Evolutionary conservation across 2,329 filamentous ascomycete genomes (phyloP).

Genomic region (Aspergillus sp.): DNA sequence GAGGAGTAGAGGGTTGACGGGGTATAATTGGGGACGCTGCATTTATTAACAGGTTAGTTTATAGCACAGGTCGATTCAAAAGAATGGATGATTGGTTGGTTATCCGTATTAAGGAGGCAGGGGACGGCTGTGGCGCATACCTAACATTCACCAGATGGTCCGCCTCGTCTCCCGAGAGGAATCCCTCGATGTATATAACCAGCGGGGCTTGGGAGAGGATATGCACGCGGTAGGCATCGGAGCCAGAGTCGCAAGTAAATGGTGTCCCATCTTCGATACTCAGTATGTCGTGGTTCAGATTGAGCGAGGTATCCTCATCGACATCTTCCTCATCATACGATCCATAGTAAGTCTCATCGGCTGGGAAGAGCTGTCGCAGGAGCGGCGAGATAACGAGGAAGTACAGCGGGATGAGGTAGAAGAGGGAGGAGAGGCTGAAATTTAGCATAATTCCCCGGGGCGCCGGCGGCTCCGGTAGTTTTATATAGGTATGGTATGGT

Average conservation of each 20-base stretch:
- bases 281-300: slow-evolving; percentile 29
- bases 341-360: slow-evolving; percentile 7
- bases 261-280: slow-evolving; percentile 34
- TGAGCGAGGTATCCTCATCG: slow-evolving; percentile 6
- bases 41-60: not conserved
- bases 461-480: too few species aligned
- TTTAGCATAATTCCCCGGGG: slow-evolving; percentile 9
- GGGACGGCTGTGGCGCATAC: slow-evolving; percentile 33
- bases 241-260: slow-evolving; percentile 22
- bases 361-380: slow-evolving; percentile 27
- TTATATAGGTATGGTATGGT: not conserved
- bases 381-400: slow-evolving; percentile 36
- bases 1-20: slow-evolving; percentile 53
- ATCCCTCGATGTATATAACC: slow-evolving; percentile 59
- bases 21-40: slow-evolving; percentile 44
- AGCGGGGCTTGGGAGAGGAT: slow-evolving; percentile 55
- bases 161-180: slow-evolving; percentile 50
- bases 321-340: slow-evolving; percentile 12
- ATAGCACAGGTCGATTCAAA: not conserved
- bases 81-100: too few species aligned
- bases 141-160: slow-evolving; percentile 54
- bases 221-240: slow-evolving; percentile 39
- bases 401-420: slow-evolving; percentile 39
- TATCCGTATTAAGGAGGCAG: not conserved
- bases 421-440: slow-evolving; percentile 28